Percentiles rank a stretch among this genome's conserved stretches.
phyloP scores from a whole-genome alignment of 169 alveolate species.

The Eimeria acervulina region DNA sequence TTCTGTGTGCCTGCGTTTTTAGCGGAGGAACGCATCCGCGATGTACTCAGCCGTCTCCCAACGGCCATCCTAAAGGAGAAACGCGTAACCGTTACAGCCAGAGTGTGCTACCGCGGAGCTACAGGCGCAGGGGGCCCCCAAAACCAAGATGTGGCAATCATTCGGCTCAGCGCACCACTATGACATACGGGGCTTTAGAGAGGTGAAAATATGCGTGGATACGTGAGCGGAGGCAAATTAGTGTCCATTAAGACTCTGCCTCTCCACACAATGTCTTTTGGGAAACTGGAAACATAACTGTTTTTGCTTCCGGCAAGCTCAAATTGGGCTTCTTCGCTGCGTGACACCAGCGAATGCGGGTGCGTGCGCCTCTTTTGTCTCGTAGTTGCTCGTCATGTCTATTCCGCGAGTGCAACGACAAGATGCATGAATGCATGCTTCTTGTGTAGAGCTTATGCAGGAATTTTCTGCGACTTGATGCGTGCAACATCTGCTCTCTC shows the following conservation, averaged over 20 bases:
- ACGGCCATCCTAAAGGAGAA: slow-evolving; percentile 5
- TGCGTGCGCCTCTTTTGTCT: not conserved
- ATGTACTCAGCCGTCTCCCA: slow-evolving; percentile 23
- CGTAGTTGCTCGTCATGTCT: not conserved
- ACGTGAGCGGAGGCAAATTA: not conserved
- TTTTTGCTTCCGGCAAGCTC: not conserved
- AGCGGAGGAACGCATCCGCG: slow-evolving; percentile 75
- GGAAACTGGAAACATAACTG: not conserved
- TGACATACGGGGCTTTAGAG: not conserved
- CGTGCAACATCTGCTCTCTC: not conserved
- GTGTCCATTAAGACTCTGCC: not conserved
- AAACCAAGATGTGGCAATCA: slow-evolving; percentile 66
- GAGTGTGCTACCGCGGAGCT: slow-evolving; percentile 33
- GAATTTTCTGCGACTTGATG: not conserved
- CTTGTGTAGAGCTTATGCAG: not conserved
- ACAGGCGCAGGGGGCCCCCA: slow-evolving; percentile 17
- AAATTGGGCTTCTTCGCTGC: not conserved
- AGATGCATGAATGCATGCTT: not conserved
- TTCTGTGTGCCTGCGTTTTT: not conserved
- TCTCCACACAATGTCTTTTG: not conserved
- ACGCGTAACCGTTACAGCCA: slow-evolving; percentile 53
- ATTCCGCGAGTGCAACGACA: not conserved
- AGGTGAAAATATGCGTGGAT: not conserved
- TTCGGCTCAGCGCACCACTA: slow-evolving; percentile 55
- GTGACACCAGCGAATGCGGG: not conserved